A percentile compares a stretch with the other conserved stretches of the same genome.
Conservation (phyloP, 2,329 filamentous ascomycete genomes). For the Aspergillus fructus region DNA sequence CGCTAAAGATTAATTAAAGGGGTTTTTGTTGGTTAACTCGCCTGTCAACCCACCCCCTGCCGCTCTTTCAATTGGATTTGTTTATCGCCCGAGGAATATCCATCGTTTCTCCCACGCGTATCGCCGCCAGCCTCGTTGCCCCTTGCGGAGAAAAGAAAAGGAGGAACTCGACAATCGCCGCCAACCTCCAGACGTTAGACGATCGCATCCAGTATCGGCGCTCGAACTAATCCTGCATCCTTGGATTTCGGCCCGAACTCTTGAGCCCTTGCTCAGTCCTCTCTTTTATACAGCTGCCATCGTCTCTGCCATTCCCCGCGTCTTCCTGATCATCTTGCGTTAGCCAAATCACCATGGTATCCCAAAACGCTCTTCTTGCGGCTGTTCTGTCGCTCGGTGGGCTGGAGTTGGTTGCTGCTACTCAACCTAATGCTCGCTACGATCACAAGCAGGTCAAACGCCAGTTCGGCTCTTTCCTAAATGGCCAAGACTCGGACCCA, state of each 20-base stretch:
- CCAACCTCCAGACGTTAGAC: neutral
- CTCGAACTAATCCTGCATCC: conserved; percentile 11
- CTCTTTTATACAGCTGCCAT: conserved; percentile 19
- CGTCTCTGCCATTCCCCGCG: conserved; percentile 8
- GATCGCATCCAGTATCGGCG: conserved; percentile 12
- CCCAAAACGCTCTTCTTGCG: conserved; percentile 28
- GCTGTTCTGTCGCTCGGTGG: conserved; percentile 35
- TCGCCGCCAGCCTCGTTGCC: conserved; percentile 10
- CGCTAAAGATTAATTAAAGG: conserved; percentile 12
- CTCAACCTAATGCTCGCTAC: conserved; percentile 29
- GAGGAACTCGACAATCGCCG: neutral
- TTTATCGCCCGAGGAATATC: conserved; percentile 11
- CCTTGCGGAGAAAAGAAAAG: conserved; percentile 6
- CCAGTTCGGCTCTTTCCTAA: conserved; percentile 10
- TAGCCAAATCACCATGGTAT: conserved; percentile 29
- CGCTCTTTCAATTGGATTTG: conserved; percentile 26
- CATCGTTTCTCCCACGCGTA: conserved; percentile 9
- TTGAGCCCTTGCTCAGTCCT: conserved; percentile 27
- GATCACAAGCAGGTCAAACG: conserved; percentile 33
- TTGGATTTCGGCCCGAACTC: conserved; percentile 5
- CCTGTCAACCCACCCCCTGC: conserved; percentile 20
- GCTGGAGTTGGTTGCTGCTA: conserved; percentile 33
- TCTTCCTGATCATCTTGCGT: conserved; percentile 9
- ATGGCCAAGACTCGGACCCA: neutral
- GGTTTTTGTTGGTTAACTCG: conserved; percentile 14